Evolutionary conservation across 2,329 filamentous ascomycete genomes (phyloP).

Genomic region (Septoria petroselini): DNA sequence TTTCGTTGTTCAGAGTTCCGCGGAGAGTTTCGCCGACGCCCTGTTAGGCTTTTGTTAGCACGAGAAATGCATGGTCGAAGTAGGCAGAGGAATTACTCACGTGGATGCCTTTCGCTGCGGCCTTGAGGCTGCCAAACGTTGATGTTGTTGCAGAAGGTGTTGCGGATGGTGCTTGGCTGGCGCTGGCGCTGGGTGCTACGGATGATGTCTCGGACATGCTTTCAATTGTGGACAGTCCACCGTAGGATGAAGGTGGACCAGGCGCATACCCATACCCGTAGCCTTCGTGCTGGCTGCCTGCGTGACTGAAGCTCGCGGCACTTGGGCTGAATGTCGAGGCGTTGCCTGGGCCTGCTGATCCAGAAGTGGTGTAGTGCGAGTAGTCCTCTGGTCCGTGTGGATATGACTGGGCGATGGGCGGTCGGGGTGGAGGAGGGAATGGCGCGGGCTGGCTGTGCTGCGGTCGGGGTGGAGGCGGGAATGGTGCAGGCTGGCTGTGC

Average conservation of each 20-base stretch:
- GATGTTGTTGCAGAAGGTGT: slow-evolving; percentile 4
- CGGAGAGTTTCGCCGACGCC: slow-evolving; percentile 38
- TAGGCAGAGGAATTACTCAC: slow-evolving; percentile 22
- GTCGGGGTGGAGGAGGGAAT: slow-evolving; percentile 10
- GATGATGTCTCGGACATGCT: slow-evolving; percentile 13
- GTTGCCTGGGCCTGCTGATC: neutral
- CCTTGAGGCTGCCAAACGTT: slow-evolving; percentile 30
- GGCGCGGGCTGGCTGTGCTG: slow-evolving; percentile 8
- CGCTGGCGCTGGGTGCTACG: slow-evolving; percentile 7
- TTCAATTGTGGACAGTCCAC: slow-evolving; percentile 9
- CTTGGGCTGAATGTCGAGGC: neutral
- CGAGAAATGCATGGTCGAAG: neutral
- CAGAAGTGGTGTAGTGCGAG: slow-evolving; percentile 5
- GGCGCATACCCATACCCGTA: neutral
- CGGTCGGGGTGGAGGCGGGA: neutral
- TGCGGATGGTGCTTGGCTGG: slow-evolving; percentile 6
- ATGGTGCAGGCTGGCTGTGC: slow-evolving; percentile 6
- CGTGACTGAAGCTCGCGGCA: slow-evolving; percentile 1
- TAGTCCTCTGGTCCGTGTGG: slow-evolving; percentile 13
- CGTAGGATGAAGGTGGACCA: slow-evolving; percentile 10
- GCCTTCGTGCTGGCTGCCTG: slow-evolving; percentile 1
- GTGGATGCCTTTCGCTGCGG: slow-evolving; percentile 35
- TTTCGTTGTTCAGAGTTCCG: slow-evolving; percentile 35
- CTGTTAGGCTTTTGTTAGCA: slow-evolving; percentile 22
- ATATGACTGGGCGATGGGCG: neutral